Base-by-base conservation (phyloP, 495 filamentous ascomycete genomes). In the Tetracladium marchalianum region DNA sequence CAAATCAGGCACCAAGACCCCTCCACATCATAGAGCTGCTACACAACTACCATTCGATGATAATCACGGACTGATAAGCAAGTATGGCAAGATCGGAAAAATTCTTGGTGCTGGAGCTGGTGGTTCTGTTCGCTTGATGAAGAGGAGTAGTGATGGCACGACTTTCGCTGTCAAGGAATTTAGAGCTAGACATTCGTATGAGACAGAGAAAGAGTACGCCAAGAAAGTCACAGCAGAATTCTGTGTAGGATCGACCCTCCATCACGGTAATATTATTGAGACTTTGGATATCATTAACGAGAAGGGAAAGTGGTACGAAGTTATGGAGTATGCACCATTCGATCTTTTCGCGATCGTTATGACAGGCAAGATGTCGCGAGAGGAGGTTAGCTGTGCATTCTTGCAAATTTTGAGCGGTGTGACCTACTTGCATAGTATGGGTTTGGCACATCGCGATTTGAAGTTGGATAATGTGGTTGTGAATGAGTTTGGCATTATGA, bases 181-280 rank as follows among this genome's bases (percentile, higher is more conserved):
- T 60, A 75, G 92, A 31, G 81, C 90, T 42, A 80, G 90, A 31
- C 90, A 99, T 67, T 79, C 84, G 4, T 96, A 95, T 65, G 92
- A 99, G 62, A 85, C 82, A 4, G 79, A 92, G 65, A 84, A 84
- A 50, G 93, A 97, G 51, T 99, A 99, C 50, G 85, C 87, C 49
- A 99, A 99, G 66, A 99, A 99, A 58, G 82, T 99, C 44, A 99
- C 93, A n/a, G 92, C 92, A 1, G 92, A 99, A 62, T 99, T 97
- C 63, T 99, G 92, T 63, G 89, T 99, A 57, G 92, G 92, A 9
- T 96, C 90, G 3, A 95, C 93, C 18, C 66, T 99, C 35, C 92
- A 97, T 57, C 92, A 99, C 57, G 92, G 93, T 43, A 99, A 99
- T 62, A 89, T 99, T 52, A 95, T 99, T 58, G 92, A 97, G 62